phyloP scores from a whole-genome alignment of 768 basidiomycete genomes.

The Lactifluus piperatus region DNA sequence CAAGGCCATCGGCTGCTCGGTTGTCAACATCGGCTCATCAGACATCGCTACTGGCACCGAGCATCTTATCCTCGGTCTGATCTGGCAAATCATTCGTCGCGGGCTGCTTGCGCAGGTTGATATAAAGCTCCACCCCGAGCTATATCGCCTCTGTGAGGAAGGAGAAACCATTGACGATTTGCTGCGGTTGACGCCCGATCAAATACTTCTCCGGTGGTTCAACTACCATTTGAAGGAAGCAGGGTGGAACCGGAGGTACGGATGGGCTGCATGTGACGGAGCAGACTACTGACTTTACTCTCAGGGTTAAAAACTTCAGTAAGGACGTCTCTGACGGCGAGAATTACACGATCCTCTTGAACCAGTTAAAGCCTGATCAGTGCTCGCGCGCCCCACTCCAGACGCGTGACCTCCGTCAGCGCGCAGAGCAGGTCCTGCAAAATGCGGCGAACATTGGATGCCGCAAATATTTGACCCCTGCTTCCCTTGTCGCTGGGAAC shows the following conservation, averaged over 20 bases:
- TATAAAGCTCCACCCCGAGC: conserved; percentile 95
- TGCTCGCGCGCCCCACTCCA: conserved; percentile 90
- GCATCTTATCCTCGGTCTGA: conserved; percentile 93
- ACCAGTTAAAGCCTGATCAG: conserved; percentile 91
- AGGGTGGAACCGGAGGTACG: conserved; percentile 77
- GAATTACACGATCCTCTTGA: conserved; percentile 93
- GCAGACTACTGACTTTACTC: not conserved
- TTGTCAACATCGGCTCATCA: conserved; percentile 94
- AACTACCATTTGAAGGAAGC: conserved; percentile 97
- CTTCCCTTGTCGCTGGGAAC: conserved; percentile 88
- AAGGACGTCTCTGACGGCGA: conserved; percentile 96
- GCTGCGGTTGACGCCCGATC: conserved; percentile 88
- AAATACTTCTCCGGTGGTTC: conserved; percentile 97
- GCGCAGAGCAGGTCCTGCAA: conserved; percentile 91
- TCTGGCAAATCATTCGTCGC: conserved; percentile 96
- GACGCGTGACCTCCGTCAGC: conserved; percentile 68
- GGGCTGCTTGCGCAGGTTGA: conserved; percentile 92
- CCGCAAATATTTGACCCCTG: conserved; percentile 89
- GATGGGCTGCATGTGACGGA: not conserved
- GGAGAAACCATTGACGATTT: conserved; percentile 97
- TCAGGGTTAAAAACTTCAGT: conserved; percentile 93
- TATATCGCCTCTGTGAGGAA: conserved; percentile 93
- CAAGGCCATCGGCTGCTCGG: conserved; percentile 96
- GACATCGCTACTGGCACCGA: conserved; percentile 92
- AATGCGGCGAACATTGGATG: conserved; percentile 93